These are phyloP conservation scores for Ettlia oleoabundans DNA, from an alignment of 139 green algal species.

Conservation along the genomic window DNA sequence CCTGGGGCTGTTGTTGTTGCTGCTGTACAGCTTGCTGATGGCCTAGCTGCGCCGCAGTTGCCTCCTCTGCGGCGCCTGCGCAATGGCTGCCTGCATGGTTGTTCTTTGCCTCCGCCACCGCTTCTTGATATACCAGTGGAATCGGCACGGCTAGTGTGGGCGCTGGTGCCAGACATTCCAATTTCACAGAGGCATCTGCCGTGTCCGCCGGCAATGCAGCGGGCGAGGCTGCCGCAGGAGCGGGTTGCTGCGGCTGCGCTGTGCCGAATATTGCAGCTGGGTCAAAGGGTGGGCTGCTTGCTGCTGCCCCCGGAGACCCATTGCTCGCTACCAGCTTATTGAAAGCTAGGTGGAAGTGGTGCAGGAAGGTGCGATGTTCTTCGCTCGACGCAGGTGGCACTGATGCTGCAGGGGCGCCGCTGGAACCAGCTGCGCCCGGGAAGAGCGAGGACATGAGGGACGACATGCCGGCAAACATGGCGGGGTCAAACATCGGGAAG, in stretches of 20 bases:
- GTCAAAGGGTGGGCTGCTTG: not conserved
- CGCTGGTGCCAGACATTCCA: not conserved
- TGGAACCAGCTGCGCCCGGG: not conserved
- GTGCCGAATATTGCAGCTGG: not conserved
- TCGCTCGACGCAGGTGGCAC: not conserved
- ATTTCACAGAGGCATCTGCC: not conserved
- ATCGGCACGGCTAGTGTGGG: not conserved
- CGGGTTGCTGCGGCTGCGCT: not conserved
- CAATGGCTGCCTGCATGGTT: not conserved
- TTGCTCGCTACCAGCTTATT: slow-evolving; percentile 13
- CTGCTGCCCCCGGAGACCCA: not conserved
- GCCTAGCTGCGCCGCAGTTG: not conserved
- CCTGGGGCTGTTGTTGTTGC: not conserved
- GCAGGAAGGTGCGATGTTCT: slow-evolving; percentile 38
- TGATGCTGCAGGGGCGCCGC: not conserved
- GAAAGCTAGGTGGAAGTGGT: slow-evolving; percentile 46
- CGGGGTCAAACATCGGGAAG: slow-evolving; percentile 38
- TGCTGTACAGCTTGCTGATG: not conserved
- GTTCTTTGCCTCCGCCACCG: slow-evolving; percentile 9
- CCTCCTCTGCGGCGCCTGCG: not conserved
- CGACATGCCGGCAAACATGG: slow-evolving; percentile 38
- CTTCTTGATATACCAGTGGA: not conserved
- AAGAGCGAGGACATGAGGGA: slow-evolving; percentile 39
- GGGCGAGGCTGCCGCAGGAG: not conserved
- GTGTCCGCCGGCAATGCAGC: not conserved